A percentile compares a stretch with the other conserved stretches of the same genome.
phyloP scores from a whole-genome alignment of 2,329 filamentous ascomycete genomes.

The Biscogniauxia mediterranea region DNA sequence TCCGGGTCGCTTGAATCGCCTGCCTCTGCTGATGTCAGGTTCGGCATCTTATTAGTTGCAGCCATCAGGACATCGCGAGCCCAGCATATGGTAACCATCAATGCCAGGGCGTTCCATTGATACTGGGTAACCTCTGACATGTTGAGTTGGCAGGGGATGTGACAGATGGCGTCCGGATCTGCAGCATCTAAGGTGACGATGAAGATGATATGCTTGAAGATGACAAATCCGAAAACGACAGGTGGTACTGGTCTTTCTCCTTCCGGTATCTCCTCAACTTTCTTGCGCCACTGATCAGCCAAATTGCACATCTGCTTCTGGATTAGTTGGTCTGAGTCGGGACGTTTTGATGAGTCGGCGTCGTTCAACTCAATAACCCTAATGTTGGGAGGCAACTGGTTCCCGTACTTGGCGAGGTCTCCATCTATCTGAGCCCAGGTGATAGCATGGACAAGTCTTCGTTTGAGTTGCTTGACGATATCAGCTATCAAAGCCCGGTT shows the following conservation, averaged over 20 bases:
- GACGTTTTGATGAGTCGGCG: constrained; percentile 5
- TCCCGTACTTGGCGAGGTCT: constrained; percentile 16
- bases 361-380: constrained; percentile 21
- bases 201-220: constrained; percentile 30
- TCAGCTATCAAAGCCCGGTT: constrained; percentile 10
- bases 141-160: constrained; percentile 29
- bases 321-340: constrained; percentile 20
- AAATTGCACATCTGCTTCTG: constrained; percentile 20
- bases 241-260: constrained; percentile 17
- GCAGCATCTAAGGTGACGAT: constrained; percentile 32
- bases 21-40: constrained; percentile 5
- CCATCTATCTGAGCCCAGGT: constrained; percentile 30
- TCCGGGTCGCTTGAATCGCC: constrained; percentile 24
- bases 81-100: constrained; percentile 34
- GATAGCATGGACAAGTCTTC: constrained; percentile 21
- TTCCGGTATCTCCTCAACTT: constrained; percentile 6
- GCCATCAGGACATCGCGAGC: constrained; percentile 28
- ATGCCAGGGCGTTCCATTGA: constrained; percentile 34
- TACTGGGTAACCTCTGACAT: constrained; percentile 31
- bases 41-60: constrained; percentile 10
- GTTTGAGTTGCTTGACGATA: constrained; percentile 22
- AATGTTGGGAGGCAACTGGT: constrained; percentile 23
- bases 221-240: constrained; percentile 32
- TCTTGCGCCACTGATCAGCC: constrained; percentile 21
- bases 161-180: constrained; percentile 22